Evolutionary conservation across 2,329 filamentous ascomycete genomes (phyloP), one percentile per base, ranked within the genome.

Genomic region (Beauveria scarabaeidicola): DNA sequence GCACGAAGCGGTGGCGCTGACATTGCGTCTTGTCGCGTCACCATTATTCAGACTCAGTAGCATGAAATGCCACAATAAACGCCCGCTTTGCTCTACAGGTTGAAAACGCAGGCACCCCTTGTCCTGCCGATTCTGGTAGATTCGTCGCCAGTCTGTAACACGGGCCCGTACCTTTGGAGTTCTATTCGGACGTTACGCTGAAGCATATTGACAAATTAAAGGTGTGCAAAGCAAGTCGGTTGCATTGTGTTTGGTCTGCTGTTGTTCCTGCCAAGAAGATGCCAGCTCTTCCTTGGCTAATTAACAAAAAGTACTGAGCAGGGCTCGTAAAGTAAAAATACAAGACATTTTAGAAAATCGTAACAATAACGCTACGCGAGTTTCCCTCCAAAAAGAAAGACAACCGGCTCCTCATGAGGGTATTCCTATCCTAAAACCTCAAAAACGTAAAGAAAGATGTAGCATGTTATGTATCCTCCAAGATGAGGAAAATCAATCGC

Each of bases 321-420:
- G 43, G 27, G 21, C n/a, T 13, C 21, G 15, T n/a, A 15, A 13
- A 25, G 32, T 36, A 32, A 32, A 32, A 32, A 10, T 36, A 40
- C 9, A 25, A 41, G 11, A 25, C 13, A 5, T 3, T 9, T 9
- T 11, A 9, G 13, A 13, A 15, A 27, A 6, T 9, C 10, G 32
- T 8, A 17, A 7, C 8, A n/a, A 40, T 8, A 52, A 23, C 19
- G 43, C 43, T 21, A 19, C 19, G 19, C 19, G 43, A 43, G 9
- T 23, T 17, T 21, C 13, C 4, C 1, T 15, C 1, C 6, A 13
- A 36, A 6, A 15, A 15, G 13, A 15, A 36, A 36, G 11, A 5
- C 36, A 52, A 44, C 29, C n/a, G 32, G 46, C 55, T 52, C 46
- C 55, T 51, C 55, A 17, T 58, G 55, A 58, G 46, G 38, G 47